Evolutionary conservation across 768 basidiomycete genomes (phyloP), one percentile per base, ranked within the genome.

Genomic region (Suillus variegatus): DNA sequence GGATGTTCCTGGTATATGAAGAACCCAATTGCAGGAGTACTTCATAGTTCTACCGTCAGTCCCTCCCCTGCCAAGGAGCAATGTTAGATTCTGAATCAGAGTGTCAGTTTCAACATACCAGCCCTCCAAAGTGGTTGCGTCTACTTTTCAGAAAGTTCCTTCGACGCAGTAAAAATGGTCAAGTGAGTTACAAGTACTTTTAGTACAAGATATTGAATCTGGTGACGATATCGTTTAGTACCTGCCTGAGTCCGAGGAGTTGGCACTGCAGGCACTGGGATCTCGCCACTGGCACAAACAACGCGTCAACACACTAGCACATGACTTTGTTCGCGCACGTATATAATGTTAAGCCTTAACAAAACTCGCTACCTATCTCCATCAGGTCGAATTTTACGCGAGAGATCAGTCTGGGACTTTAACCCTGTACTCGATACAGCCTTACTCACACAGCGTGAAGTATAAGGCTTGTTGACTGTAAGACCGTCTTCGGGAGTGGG

Each of bases 391-490:
- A 36, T 36, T n/a, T 35, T 56, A 22, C n/a, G 0, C 54, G 13
- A 36, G 4, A 12, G 28, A 55, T 55, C 54, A 55, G 32, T 56
- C 18, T 56, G 35, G 6, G 20, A 36, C 20, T 20, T 20, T 18
- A n/a, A 36, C 22, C n/a, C 10, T 14, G 5, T 55, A n/a, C n/a
- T n/a, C 46, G 10, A 56, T 6, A 20, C 55, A 14, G 20, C n/a
- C 12, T 12, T 12, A 68, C 70, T 46, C 41, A 71, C 70, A 65
- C 41, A 71, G 47, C 12, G 69, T 7, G 64, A 57, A 1, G 51
- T 66, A 40, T 70, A 70, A 41, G 61, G 65, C 38, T 70, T 70
- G 62, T 63, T 66, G 5, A 58, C 65, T 2, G 57, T 60, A 12
- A 49, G 43, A 5, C 63, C 63, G 6, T 70, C 58, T 46, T 63